phyloP scores from a whole-genome alignment of 306 rosid genomes.

The Quercus suber region DNA sequence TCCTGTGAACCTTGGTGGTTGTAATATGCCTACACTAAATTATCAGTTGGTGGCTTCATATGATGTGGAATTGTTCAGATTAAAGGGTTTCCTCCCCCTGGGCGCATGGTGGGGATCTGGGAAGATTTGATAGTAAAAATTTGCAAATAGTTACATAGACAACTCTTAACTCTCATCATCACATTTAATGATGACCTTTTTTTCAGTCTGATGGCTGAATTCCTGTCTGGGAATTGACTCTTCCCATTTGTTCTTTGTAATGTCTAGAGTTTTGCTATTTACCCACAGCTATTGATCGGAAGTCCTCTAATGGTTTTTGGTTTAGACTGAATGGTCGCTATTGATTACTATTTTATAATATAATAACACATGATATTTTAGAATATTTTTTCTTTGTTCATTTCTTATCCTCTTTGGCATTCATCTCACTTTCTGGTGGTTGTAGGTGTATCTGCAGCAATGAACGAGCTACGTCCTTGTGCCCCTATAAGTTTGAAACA shows the following conservation, averaged over 20 bases:
- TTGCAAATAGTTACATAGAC: not conserved
- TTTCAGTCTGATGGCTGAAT: not conserved
- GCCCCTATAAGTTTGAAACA: conserved; percentile 87
- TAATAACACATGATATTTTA: not conserved
- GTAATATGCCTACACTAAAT: conserved; percentile 3
- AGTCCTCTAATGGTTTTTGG: not conserved
- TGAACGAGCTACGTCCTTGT: conserved; percentile 97
- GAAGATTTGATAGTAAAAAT: too few relatives aligned
- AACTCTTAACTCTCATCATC: not conserved
- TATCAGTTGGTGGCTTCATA: not conserved
- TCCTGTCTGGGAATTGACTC: not conserved
- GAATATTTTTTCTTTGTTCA: not conserved
- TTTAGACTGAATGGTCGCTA: not conserved
- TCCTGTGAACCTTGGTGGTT: not conserved
- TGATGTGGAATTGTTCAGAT: not conserved
- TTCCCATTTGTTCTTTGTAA: too few relatives aligned
- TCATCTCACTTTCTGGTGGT: conserved; percentile 26
- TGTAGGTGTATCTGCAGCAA: conserved; percentile 91
- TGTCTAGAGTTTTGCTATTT: not conserved
- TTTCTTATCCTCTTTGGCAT: conserved; percentile 15
- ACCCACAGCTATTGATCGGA: not conserved
- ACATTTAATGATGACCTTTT: not conserved
- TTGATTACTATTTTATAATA: not conserved
- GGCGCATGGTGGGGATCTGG: too few relatives aligned
- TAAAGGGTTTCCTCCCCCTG: not conserved